Conservation (phyloP, 2,329 filamentous ascomycete genomes). For the Botrytis fragariae region DNA sequence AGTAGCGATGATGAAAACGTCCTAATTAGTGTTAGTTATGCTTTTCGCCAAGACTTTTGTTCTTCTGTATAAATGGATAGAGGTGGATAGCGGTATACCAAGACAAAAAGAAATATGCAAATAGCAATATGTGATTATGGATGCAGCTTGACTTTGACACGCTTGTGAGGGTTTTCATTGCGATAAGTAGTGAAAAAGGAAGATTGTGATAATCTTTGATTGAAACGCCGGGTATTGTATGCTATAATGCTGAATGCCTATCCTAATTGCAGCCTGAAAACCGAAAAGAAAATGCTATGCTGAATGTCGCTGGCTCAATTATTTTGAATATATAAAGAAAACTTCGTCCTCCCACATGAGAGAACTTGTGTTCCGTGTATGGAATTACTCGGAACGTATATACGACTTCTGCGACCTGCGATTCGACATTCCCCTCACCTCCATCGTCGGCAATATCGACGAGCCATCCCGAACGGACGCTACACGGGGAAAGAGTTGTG, state of each 20-base stretch:
- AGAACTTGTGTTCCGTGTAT: constrained; percentile 7
- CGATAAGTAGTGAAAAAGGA: constrained; percentile 6
- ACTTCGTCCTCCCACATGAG: constrained; percentile 18
- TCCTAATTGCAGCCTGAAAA: constrained; percentile 18
- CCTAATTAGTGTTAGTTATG: constrained; percentile 43
- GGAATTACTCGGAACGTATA: constrained; percentile 32
- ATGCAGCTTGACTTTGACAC: constrained; percentile 4
- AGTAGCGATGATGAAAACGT: constrained; percentile 64
- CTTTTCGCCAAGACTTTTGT: constrained; percentile 11
- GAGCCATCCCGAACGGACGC: constrained; percentile 36
- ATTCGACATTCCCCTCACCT: constrained; percentile 30
- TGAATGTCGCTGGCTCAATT: constrained; percentile 8
- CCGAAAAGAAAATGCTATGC: constrained; percentile 12
- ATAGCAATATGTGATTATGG: background rate
- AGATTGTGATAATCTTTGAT: constrained; percentile 14
- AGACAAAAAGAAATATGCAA: constrained; percentile 14
- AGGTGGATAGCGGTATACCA: constrained; percentile 14
- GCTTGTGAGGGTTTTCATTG: constrained; percentile 12
- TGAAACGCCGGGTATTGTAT: constrained; percentile 28
- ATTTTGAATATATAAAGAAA: constrained; percentile 20
- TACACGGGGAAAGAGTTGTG: constrained; percentile 33
- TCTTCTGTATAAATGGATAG: background rate
- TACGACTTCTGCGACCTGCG: constrained; percentile 28
- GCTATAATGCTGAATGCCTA: constrained; percentile 28
- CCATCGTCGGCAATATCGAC: constrained; percentile 36